Evolutionary conservation across 2,329 filamentous ascomycete species (phyloP).

Genomic region (Fusarium sp.): DNA sequence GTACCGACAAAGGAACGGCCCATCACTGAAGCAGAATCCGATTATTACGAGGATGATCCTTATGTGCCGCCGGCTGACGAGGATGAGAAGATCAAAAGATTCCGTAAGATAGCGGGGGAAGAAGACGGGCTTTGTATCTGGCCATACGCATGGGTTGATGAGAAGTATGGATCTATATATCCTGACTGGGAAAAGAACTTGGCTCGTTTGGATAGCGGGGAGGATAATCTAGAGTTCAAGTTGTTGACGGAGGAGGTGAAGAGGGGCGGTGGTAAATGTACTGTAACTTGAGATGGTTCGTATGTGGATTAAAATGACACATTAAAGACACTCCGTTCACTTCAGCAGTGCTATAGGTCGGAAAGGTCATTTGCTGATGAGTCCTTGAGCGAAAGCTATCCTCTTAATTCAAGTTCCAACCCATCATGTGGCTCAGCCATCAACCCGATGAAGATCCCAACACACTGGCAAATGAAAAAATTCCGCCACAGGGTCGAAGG

Average conservation of each 20-base stretch:
- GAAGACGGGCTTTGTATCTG: constrained; percentile 1
- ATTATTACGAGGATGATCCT: not conserved
- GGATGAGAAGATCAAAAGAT: not conserved
- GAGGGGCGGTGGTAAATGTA: not conserved
- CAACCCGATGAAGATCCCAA: not conserved
- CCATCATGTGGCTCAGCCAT: no score
- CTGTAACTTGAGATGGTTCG: not conserved
- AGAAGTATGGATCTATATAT: not conserved
- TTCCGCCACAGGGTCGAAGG: constrained; percentile 1
- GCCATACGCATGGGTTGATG: constrained; percentile 11
- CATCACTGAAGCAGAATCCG: not conserved
- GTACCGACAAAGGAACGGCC: not conserved
- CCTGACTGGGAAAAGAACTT: not conserved
- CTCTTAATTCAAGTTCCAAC: no score
- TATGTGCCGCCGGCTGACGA: not conserved
- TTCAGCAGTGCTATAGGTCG: no score
- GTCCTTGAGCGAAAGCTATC: no score
- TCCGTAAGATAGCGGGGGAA: not conserved
- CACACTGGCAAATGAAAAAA: not conserved
- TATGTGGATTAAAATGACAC: no score
- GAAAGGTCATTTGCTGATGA: no score
- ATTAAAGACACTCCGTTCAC: no score
- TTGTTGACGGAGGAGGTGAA: not conserved
- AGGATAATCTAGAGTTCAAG: constrained; percentile 17
- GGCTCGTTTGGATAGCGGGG: not conserved